phyloP scores from a whole-genome alignment of 208 protist genomes.

The Naegleria lovaniensis region DNA sequence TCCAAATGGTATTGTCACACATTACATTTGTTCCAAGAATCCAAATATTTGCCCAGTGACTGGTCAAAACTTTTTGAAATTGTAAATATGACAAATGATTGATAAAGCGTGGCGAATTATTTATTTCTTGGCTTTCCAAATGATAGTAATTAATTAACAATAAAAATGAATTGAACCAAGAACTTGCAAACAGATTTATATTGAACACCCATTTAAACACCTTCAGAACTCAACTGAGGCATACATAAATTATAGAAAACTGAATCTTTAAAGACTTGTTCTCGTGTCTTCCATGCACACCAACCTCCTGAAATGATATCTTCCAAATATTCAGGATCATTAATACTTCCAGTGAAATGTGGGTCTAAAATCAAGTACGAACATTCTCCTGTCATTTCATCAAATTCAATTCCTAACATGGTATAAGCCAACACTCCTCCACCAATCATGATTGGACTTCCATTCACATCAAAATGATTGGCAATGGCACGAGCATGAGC shows the following conservation, averaged over 20 bases:
- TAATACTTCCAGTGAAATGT: conserved; percentile 76
- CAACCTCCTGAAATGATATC: conserved; percentile 71
- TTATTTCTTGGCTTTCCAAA: too few relatives aligned
- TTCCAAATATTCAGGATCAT: conserved; percentile 47
- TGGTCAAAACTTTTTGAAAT: conserved; percentile 9
- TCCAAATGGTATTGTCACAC: conserved; percentile 9
- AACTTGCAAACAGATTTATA: too few relatives aligned
- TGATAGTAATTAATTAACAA: too few relatives aligned
- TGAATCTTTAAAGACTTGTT: conserved; percentile 66
- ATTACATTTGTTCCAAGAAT: not conserved
- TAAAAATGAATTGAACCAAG: too few relatives aligned
- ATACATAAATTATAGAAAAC: conserved; percentile 89
- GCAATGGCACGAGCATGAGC: conserved; percentile 61
- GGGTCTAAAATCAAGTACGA: conserved; percentile 82
- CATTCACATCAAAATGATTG: conserved; percentile 71
- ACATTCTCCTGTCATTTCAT: conserved; percentile 66
- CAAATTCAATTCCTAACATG: conserved; percentile 76
- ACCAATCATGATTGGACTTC: conserved; percentile 87
- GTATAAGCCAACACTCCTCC: conserved; percentile 87
- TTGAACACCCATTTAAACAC: too few relatives aligned
- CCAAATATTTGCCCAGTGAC: not conserved
- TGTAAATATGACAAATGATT: not conserved
- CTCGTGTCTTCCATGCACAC: conserved; percentile 72
- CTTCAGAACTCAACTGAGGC: conserved; percentile 54
- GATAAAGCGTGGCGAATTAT: too few relatives aligned